Base-by-base conservation (phyloP, 495 filamentous ascomycete genomes). In the Penicillium cataractarum region DNA sequence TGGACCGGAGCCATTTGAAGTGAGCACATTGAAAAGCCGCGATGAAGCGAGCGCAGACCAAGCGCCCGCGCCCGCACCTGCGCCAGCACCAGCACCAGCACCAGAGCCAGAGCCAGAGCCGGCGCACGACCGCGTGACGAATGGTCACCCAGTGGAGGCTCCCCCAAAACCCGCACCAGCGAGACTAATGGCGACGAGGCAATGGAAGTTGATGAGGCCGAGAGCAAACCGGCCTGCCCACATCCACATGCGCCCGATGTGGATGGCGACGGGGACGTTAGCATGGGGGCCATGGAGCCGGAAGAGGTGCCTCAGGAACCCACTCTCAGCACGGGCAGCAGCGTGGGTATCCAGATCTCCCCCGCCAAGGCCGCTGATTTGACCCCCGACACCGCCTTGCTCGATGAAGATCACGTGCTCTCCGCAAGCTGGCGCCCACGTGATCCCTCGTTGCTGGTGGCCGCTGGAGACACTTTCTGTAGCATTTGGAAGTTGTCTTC, bases 381-480 rank as follows among this genome's bases (percentile, higher is more conserved):
- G 62, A 82, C 82, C 55, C 80, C 83, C 58, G 79, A 87, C 71
- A 92, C 90, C 61, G 83, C 81, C 62, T 84, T 90, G 62, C 77
- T 93, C 55, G 68, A 82, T 60, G 84, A 87, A 57, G 83, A 85
- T 69, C 81, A 88, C 68, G 79, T 93, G 80, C 83, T 91, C 64
- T 84, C 85, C 55, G 85, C 87, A 76, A 80, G 87, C 74, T 96
- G 91, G 90, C 91, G 90, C 68, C 92, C 92, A 54, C 77, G 75
- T 61, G 87, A 93, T 80, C 83, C 91, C 62, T 87, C 84, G 37
- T 77, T 91, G 71, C 82, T 96, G 73, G 89, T 88, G 66, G 86
- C 87, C 64, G 87, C 86, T 73, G 90, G 91, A 69, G 88, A 92
- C 74, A 85, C 87, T 74, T 88, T 91, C 83, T 91, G 90, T 78